Evolutionary conservation across 2,329 filamentous ascomycete species (phyloP).

Genomic region (Gaeumannomyces tritici): DNA sequence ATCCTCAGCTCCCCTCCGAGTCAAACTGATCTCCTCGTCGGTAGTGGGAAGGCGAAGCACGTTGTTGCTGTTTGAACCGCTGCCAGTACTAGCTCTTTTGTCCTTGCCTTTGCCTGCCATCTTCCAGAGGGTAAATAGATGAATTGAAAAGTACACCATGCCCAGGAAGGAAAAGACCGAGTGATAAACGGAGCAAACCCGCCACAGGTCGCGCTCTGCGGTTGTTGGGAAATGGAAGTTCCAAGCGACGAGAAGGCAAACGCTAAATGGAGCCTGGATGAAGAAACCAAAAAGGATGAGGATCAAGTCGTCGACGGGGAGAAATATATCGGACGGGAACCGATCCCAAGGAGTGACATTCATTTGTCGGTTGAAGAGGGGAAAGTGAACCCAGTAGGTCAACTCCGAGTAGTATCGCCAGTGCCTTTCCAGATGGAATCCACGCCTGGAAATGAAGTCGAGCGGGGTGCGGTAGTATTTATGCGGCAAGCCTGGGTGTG

Average conservation of each 20-base stretch:
- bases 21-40: too few relatives aligned
- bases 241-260: constrained; percentile 15
- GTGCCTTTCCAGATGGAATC: constrained; percentile 11
- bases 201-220: constrained; percentile 13
- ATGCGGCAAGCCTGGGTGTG: constrained; percentile 11
- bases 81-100: too few relatives aligned
- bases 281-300: constrained; percentile 5
- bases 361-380: constrained; percentile 10
- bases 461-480: constrained; percentile 21
- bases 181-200: constrained; percentile 10
- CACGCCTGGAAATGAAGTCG: constrained; percentile 17
- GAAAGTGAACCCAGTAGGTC: constrained; percentile 9
- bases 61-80: too few relatives aligned
- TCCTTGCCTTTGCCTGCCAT: too few relatives aligned
- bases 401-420: constrained; percentile 14
- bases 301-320: constrained; percentile 4
- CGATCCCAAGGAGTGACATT: constrained; percentile 13
- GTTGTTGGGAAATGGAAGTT: constrained; percentile 17
- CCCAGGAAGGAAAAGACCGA: constrained; percentile 4
- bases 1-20: too few relatives aligned
- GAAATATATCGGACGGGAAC: constrained; percentile 14
- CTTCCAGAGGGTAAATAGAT: background rate
- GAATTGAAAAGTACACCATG: background rate
- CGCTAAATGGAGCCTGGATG: constrained; percentile 8
- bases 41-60: too few relatives aligned